phyloP scores from a whole-genome alignment of 805 yeast species.

The Ogataea pini region DNA sequence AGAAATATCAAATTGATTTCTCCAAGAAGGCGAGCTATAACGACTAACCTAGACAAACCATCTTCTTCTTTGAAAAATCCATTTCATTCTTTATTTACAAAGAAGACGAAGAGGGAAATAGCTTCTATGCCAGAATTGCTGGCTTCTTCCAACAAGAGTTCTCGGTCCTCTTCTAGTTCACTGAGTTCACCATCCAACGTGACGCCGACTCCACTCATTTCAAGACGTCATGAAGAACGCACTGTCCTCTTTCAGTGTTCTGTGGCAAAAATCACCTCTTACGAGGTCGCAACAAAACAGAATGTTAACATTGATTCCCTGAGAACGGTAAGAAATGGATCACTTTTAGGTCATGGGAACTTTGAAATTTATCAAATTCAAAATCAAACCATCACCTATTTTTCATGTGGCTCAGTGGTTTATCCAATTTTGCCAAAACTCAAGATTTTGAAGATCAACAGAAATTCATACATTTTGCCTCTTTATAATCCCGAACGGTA shows the following conservation, averaged over 20 bases:
- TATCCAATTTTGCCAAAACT: constrained; percentile 73
- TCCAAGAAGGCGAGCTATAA: constrained; percentile 17
- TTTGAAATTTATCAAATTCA: constrained; percentile 61
- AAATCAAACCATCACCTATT: constrained; percentile 52
- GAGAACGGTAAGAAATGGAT: constrained; percentile 34
- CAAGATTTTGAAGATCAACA: constrained; percentile 52
- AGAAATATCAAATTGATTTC: constrained; percentile 15
- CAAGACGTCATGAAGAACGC: constrained; percentile 12
- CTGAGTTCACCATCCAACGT: background rate
- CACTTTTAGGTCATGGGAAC: constrained; percentile 59
- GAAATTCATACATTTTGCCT: constrained; percentile 57
- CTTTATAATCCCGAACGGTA: constrained; percentile 74
- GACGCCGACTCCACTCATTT: background rate
- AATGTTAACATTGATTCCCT: background rate
- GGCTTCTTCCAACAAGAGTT: background rate
- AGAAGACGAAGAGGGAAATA: constrained; percentile 12
- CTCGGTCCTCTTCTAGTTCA: constrained; percentile 2
- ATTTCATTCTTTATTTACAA: constrained; percentile 19
- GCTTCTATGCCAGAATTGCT: constrained; percentile 4
- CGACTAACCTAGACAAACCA: background rate
- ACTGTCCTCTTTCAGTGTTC: constrained; percentile 12
- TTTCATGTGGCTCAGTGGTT: constrained; percentile 67
- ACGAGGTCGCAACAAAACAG: constrained; percentile 12
- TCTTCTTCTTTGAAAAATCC: constrained; percentile 10
- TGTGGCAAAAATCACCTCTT: constrained; percentile 20